Percentiles rank a stretch among this genome's conserved stretches.
phyloP scores from a whole-genome alignment of 2,329 filamentous ascomycete species.

The Delphinella strobiligena region DNA sequence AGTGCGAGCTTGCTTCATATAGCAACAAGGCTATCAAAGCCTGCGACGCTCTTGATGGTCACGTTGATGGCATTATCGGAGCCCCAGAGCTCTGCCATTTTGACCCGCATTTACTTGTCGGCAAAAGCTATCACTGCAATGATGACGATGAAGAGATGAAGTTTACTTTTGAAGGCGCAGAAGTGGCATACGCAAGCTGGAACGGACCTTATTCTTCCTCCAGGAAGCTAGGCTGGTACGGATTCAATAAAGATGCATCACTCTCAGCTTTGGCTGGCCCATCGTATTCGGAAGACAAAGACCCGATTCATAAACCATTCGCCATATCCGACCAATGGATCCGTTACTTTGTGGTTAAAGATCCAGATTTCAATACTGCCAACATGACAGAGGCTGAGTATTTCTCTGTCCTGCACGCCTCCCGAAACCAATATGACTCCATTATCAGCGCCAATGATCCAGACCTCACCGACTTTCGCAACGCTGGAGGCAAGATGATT shows the following conservation, averaged over 20 bases:
- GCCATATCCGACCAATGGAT: conserved; percentile 23
- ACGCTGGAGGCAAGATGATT: conserved; percentile 29
- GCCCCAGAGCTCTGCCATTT: conserved; percentile 19
- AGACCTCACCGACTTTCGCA: conserved; percentile 25
- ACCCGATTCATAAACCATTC: conserved; percentile 18
- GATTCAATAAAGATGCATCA: conserved; percentile 17
- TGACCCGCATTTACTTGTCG: conserved; percentile 19
- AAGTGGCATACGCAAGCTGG: conserved; percentile 22
- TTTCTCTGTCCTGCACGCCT: conserved; percentile 15
- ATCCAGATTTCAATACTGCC: conserved; percentile 19
- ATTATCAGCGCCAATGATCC: conserved; percentile 27
- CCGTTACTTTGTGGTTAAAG: conserved; percentile 20
- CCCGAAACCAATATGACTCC: conserved; percentile 18
- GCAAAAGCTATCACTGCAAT: conserved; percentile 15
- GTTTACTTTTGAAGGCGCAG: conserved; percentile 19
- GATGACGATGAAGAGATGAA: conserved; percentile 9
- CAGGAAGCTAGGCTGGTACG: conserved; percentile 24
- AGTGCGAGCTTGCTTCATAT: conserved; percentile 26
- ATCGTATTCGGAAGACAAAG: conserved; percentile 13
- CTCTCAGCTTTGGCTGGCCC: conserved; percentile 14
- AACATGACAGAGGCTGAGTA: conserved; percentile 20
- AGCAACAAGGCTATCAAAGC: conserved; percentile 21
- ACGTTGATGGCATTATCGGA: conserved; percentile 23
- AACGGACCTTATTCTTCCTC: conserved; percentile 15
- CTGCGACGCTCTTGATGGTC: conserved; percentile 26